Percentiles rank a stretch among this genome's conserved stretches.
Conservation (phyloP, 768 basidiomycete species). For the Pulveroboletus frians region DNA sequence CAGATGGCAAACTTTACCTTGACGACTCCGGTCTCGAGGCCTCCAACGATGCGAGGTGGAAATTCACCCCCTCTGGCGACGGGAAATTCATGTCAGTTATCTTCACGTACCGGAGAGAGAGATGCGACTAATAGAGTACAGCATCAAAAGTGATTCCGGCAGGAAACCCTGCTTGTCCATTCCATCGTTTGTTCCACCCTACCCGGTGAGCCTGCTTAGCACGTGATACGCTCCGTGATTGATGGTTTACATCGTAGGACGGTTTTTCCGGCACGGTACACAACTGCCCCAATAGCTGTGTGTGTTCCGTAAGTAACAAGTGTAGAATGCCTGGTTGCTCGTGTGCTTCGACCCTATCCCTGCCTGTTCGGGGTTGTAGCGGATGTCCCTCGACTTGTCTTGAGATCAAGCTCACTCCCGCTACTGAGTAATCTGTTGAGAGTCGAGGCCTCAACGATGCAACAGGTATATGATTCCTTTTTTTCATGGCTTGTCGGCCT, state of each 20-base stretch:
- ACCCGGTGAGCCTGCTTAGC: neutral
- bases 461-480: neutral
- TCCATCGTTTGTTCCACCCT: neutral
- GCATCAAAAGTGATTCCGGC: neutral
- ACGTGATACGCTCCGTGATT: neutral
- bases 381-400: constrained; percentile 7
- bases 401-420: too few species aligned
- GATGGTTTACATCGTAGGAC: neutral
- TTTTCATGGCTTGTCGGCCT: neutral
- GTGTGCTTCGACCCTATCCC: neutral
- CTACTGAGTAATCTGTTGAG: too few species aligned
- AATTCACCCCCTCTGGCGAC: neutral
- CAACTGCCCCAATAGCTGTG: neutral
- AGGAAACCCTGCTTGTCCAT: neutral
- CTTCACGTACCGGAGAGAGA: neutral
- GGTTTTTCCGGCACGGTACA: too few species aligned
- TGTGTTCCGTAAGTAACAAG: neutral
- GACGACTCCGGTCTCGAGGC: neutral
- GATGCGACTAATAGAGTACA: neutral
- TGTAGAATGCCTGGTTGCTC: neutral
- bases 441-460: too few species aligned
- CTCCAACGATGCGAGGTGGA: neutral
- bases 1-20: neutral
- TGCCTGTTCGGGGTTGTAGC: neutral
- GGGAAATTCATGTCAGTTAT: neutral